Evolutionary conservation across 805 yeast genomes (phyloP).

Genomic region (Zygosaccharomyces bisporus): DNA sequence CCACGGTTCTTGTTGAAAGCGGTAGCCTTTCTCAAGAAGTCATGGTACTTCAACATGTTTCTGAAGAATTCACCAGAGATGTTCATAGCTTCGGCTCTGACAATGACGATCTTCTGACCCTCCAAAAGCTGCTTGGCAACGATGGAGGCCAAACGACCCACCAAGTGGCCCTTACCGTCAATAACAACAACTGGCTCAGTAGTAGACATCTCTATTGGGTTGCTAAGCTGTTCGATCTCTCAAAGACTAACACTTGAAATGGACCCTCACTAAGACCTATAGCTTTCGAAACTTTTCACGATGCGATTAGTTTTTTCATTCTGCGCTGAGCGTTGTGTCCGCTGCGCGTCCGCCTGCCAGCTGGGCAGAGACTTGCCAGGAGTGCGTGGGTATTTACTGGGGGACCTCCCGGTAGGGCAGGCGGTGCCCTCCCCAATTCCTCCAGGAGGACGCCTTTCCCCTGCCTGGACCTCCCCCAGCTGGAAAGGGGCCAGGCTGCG

Average conservation of each 20-base stretch:
- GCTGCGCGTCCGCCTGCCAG: not conserved
- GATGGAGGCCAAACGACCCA: constrained; percentile 98
- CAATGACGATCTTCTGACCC: constrained; percentile 97
- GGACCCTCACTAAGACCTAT: constrained; percentile 3
- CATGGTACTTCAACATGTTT: constrained; percentile 99
- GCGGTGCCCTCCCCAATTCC: too few species aligned
- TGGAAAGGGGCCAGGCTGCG: too few species aligned
- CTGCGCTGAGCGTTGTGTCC: not conserved
- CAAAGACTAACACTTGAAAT: constrained; percentile 4
- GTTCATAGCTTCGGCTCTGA: constrained; percentile 97
- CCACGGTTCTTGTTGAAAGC: constrained; percentile 98
- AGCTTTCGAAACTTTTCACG: constrained; percentile 4
- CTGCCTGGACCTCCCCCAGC: too few species aligned
- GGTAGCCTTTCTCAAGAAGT: constrained; percentile 98
- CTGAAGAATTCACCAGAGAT: constrained; percentile 99
- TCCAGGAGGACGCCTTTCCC: too few species aligned
- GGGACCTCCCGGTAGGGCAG: too few species aligned
- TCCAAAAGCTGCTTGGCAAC: constrained; percentile 97
- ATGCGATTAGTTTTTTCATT: not conserved
- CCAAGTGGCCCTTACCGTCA: constrained; percentile 98
- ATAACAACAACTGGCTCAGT: constrained; percentile 97
- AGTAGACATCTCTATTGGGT: constrained; percentile 46
- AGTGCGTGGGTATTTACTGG: not conserved
- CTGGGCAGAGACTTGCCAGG: not conserved
- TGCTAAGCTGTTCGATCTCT: constrained; percentile 13